A percentile compares a stretch with the other conserved stretches of the same genome.
Evolutionary conservation across 257 asterid genomes (phyloP).

Genomic region (Solanum bulbocastanum): DNA sequence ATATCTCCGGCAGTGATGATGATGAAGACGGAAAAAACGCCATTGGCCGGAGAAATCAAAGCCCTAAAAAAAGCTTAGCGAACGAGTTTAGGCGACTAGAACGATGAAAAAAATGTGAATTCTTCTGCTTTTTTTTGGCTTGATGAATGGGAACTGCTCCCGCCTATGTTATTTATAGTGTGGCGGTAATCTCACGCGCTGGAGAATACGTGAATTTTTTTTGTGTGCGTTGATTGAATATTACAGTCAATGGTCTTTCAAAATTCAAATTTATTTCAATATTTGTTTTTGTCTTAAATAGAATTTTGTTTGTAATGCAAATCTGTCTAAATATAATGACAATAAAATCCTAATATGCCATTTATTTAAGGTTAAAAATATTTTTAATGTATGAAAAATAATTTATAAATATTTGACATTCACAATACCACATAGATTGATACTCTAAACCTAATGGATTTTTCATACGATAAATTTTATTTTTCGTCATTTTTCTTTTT

Average conservation of each 20-base stretch:
- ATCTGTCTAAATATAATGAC: background rate
- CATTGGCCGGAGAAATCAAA: constrained; percentile 18
- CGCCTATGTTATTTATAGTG: background rate
- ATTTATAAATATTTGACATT: too few species aligned
- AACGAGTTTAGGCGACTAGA: background rate
- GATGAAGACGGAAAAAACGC: constrained; percentile 43
- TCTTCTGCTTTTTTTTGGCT: background rate
- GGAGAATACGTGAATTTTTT: background rate
- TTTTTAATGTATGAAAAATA: too few species aligned
- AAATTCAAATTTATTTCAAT: background rate
- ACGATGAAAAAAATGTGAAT: background rate
- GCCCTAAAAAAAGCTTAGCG: background rate
- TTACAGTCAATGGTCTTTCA: background rate
- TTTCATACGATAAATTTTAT: background rate
- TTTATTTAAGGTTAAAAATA: too few species aligned
- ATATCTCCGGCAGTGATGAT: constrained; percentile 7
- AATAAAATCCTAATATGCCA: background rate
- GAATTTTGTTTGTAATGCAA: background rate
- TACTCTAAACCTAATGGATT: too few species aligned
- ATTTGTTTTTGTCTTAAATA: background rate
- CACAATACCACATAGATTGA: too few species aligned
- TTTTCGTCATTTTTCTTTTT: too few species aligned
- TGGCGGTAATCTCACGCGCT: background rate
- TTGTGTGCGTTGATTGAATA: background rate
- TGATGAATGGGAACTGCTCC: background rate